Evolutionary conservation across 2,329 filamentous ascomycete species (phyloP), one percentile per base, ranked within the genome.

Genomic region (Colletotrichum abscissum): DNA sequence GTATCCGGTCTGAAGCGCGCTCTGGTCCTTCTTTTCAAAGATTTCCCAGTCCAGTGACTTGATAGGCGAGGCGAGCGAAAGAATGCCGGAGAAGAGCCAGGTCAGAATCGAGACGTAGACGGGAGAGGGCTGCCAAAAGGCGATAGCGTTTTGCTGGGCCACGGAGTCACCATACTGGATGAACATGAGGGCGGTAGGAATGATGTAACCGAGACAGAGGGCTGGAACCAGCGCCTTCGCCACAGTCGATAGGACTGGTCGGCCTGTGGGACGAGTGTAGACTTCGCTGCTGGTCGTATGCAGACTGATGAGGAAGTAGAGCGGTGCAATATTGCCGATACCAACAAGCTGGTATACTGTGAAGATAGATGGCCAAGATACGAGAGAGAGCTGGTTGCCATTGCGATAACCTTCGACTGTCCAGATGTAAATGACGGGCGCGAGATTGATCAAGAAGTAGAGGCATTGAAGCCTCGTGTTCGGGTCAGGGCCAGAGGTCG

Each of bases 371-470:
- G 78, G 76, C 4, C 76, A 38, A 0, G 69, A 58, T 16, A 78
- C 60, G 5, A 73, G 58, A 6, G 69, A 73, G 1, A 67, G 72
- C 1, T 74, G 30, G 35, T 77, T 75, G 2, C 76, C 76, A 9
- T 66, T 63, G 2, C 78, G 75, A 30, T 77, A 74, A 5, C 76
- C 78, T 60, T 80, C 78, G 5, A 79, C 72, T 1, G 64, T 76
- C 67, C 75, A 80, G 19, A 77, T 76, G 30, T 79, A 52, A 8
- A 78, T 38, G 24, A 78, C 73, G 8, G 78, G 75, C 7, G 77
- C 69, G 38, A 78, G 69, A 55, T 71, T 75, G 2, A 72, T 74
- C 26, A 76, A n/a, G 58, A 76, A 73, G 65, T 75, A 74, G 14
- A 69, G n/a, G 33, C 68, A 67, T 4, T 74, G 72, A 4, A 74